Evolutionary conservation across 768 basidiomycete species (phyloP), one percentile per base, ranked within the genome.

Genomic region (Filobasidium wieringae): DNA sequence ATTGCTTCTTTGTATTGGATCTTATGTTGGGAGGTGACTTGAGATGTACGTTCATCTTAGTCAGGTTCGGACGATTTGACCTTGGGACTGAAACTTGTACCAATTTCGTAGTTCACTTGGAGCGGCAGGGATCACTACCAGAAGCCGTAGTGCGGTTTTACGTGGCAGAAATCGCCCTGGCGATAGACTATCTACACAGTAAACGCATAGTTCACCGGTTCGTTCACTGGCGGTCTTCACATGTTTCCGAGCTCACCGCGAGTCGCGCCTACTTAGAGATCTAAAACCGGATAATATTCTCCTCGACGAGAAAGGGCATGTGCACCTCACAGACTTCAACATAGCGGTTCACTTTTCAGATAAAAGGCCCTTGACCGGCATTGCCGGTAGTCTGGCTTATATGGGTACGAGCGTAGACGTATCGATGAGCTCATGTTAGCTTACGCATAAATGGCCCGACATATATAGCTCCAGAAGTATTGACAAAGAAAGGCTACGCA

Each of bases 301-400:
- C 14, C 79, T 99, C 56, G 93, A 97, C 73, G 82, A 85, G n/a
- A 76, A 79, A 68, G 95, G 95, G 0, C 92, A 99, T 70, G 93
- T 88, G 1, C 93, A 97, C 70, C 78, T 99, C 66, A 97, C 95
- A 8, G 95, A 99, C 76, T 95, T 99, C 78, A 99, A 99, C 68
- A 91, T 99, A 64, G 95, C 93, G 24, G 93, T 97, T 7, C 93
- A 97, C 73, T 96, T 90, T 72, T 93, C 92, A 11, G 87, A 88
- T 59, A 80, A 85, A 53, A 81, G 92, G 33, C 68, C 86, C 60
- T 85, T 97, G 73, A 90, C 88, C 0, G 89, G 88, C 59, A 87
- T 99, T 15, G 93, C 95, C 7, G 95, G 95, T 3, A 91, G 88
- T 68, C 92, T 99, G 89, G 93, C 95, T 0, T 99, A 99, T 76